Conservation (phyloP, 2,329 filamentous ascomycete genomes). For the Cordyceps pruinosa region DNA sequence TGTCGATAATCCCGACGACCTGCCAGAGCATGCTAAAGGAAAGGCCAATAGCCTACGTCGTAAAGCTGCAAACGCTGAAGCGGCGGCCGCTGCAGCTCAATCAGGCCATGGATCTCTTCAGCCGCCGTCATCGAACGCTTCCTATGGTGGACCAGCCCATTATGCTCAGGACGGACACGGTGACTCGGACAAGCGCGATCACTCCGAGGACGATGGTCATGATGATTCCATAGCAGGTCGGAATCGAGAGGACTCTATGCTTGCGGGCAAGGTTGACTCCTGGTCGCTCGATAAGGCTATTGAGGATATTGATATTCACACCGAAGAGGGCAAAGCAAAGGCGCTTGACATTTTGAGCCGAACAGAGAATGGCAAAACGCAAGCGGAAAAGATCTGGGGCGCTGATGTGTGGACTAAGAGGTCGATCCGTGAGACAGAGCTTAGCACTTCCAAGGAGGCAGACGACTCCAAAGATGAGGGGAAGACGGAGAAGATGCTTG, state of each 20-base stretch:
- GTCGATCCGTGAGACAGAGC: constrained; percentile 14
- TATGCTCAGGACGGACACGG: constrained; percentile 13
- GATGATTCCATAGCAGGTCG: not conserved
- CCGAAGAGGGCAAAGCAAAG: constrained; percentile 40
- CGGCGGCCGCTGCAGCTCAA: constrained; percentile 34
- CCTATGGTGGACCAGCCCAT: constrained; percentile 20
- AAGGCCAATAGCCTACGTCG: constrained; percentile 69
- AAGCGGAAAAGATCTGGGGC: constrained; percentile 46
- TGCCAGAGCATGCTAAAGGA: constrained; percentile 74
- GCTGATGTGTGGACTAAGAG: constrained; percentile 38
- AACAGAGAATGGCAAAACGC: constrained; percentile 42
- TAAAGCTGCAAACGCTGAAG: constrained; percentile 57
- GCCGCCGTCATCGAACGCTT: constrained; percentile 17
- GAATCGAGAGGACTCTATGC: not conserved
- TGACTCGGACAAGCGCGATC: constrained; percentile 1
- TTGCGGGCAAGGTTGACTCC: not conserved
- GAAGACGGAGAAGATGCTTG: constrained; percentile 28
- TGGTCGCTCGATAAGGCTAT: constrained; percentile 35
- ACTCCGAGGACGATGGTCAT: not conserved
- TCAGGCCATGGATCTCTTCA: constrained; percentile 15
- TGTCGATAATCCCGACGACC: constrained; percentile 81
- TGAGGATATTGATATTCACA: constrained; percentile 38
- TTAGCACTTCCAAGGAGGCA: not conserved
- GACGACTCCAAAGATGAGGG: constrained; percentile 30
- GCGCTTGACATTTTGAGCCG: constrained; percentile 46